Evolutionary conservation across 352 stramenopile genomes (phyloP).

Genomic region (Plasmopara viticola): DNA sequence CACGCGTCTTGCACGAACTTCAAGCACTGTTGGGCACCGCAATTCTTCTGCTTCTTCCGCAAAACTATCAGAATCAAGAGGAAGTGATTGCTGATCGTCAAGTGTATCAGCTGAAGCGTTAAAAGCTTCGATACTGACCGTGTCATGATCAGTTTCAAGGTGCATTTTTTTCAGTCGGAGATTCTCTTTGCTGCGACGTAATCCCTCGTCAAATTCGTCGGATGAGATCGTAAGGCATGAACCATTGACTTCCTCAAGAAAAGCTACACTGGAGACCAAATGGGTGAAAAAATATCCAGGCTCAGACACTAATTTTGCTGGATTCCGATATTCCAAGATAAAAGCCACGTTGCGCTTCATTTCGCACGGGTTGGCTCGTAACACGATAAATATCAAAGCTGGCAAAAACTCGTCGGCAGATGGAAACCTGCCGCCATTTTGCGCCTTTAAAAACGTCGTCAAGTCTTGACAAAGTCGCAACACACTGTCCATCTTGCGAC

Average conservation of each 20-base stretch:
- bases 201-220: conserved; percentile 65
- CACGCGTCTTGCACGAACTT: conserved; percentile 35
- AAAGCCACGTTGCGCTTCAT: conserved; percentile 86
- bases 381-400: conserved; percentile 85
- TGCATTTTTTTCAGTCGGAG: conserved; percentile 4
- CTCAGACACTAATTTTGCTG: conserved; percentile 75
- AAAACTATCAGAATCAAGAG: not conserved
- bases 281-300: conserved; percentile 92
- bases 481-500: conserved; percentile 83
- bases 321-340: conserved; percentile 78
- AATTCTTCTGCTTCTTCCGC: conserved; percentile 9
- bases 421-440: conserved; percentile 45
- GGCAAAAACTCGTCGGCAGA: conserved; percentile 91
- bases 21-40: conserved; percentile 30
- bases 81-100: too few relatives aligned
- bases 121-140: conserved; percentile 4
- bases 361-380: conserved; percentile 74
- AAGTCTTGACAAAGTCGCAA: conserved; percentile 68
- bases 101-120: not conserved
- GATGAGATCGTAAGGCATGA: conserved; percentile 62
- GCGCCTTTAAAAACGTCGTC: conserved; percentile 51
- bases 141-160: conserved; percentile 22
- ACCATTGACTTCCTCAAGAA: conserved; percentile 70
- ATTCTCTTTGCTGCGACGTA: conserved; percentile 33
- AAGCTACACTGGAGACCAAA: conserved; percentile 73